Conservation (phyloP, 345 rosid species). For the Melastoma malabathricum region DNA sequence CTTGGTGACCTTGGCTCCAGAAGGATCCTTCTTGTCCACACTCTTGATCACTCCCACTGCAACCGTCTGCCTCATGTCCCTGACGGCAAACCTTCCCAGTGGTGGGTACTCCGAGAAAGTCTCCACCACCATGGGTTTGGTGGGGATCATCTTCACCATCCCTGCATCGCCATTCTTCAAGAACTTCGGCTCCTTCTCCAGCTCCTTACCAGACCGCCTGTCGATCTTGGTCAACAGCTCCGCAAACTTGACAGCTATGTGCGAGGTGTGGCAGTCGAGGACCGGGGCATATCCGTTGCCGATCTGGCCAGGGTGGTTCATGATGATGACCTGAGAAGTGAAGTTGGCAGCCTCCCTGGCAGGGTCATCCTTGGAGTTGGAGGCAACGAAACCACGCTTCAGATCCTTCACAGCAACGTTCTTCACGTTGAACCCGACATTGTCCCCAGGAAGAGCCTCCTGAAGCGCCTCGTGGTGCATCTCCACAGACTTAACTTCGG, state of each 20-base stretch:
- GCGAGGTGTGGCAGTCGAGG: constrained; percentile 74
- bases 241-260: constrained; percentile 70
- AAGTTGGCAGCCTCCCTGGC: constrained; percentile 69
- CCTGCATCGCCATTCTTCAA: constrained; percentile 84
- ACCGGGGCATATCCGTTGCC: constrained; percentile 86
- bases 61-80: constrained; percentile 90
- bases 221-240: constrained; percentile 62
- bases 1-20: constrained; percentile 75
- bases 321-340: constrained; percentile 79
- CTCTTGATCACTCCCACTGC: constrained; percentile 83
- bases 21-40: constrained; percentile 78
- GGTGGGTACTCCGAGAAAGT: constrained; percentile 75
- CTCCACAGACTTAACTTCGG: constrained; percentile 88
- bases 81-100: constrained; percentile 74
- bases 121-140: constrained; percentile 92
- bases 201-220: constrained; percentile 68
- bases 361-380: constrained; percentile 84
- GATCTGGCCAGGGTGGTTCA: constrained; percentile 91
- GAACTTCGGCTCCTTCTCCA: constrained; percentile 81
- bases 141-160: constrained; percentile 67
- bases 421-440: constrained; percentile 76
- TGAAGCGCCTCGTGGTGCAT: constrained; percentile 80
- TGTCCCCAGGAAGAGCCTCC: constrained; percentile 76
- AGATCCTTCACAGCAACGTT: constrained; percentile 82
- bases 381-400: constrained; percentile 69